Conservation (phyloP, 768 basidiomycete genomes). For the Amylocystis lapponica region DNA sequence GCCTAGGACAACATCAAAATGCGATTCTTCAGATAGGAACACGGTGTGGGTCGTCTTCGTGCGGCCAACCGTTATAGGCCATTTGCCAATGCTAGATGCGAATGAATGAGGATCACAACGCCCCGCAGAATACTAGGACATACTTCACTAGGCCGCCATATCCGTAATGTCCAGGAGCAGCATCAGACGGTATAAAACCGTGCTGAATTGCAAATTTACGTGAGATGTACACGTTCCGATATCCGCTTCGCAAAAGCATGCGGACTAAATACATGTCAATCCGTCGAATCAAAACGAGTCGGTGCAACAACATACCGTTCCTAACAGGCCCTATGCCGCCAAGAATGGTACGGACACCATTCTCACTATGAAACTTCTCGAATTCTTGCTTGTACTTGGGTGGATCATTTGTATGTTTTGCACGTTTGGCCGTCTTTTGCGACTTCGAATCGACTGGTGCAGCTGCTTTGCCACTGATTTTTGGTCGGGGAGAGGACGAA, state of each 20-base stretch:
- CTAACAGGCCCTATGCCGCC: slow-evolving; percentile 90
- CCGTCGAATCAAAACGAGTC: not conserved
- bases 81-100: slow-evolving; percentile 54
- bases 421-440: slow-evolving; percentile 29
- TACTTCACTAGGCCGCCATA: slow-evolving; percentile 80
- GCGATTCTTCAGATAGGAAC: slow-evolving; percentile 89
- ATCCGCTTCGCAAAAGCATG: slow-evolving; percentile 90
- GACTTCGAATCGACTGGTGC: slow-evolving; percentile 22
- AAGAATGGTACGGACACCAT: slow-evolving; percentile 88
- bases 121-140: slow-evolving; percentile 3
- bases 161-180: slow-evolving; percentile 89
- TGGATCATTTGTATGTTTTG: slow-evolving; percentile 39
- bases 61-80: slow-evolving; percentile 70
- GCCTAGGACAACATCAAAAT: slow-evolving; percentile 94
- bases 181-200: slow-evolving; percentile 83
- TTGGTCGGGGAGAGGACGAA: slow-evolving; percentile 23
- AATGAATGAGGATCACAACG: not conserved
- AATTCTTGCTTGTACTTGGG: slow-evolving; percentile 73
- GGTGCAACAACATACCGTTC: slow-evolving; percentile 49
- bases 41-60: slow-evolving; percentile 47
- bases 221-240: slow-evolving; percentile 93
- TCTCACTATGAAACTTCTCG: slow-evolving; percentile 81
- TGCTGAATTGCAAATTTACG: slow-evolving; percentile 86
- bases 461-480: not conserved
- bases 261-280: slow-evolving; percentile 45